Evolutionary conservation across 2,329 filamentous ascomycete genomes (phyloP).

Genomic region (Colletotrichum paranaense): DNA sequence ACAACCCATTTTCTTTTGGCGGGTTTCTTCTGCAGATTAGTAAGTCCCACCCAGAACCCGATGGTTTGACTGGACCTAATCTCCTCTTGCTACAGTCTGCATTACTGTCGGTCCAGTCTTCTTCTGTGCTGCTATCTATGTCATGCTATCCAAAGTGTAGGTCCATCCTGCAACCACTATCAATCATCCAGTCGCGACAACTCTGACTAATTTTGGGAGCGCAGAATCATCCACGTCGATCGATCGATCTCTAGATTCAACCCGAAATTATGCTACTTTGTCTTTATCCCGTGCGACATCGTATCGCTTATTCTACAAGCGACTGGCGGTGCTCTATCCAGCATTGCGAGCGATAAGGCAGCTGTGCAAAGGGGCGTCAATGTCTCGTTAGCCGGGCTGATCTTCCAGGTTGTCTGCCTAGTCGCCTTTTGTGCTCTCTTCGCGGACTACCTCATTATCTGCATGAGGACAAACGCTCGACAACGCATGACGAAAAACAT

Average conservation of each 20-base stretch:
- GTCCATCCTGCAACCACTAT: constrained; percentile 39
- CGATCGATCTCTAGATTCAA: constrained; percentile 42
- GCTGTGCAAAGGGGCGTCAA: constrained; percentile 52
- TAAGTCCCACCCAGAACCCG: constrained; percentile 37
- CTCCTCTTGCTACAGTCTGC: constrained; percentile 44
- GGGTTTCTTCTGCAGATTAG: constrained; percentile 73
- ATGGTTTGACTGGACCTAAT: background rate
- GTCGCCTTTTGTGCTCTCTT: constrained; percentile 56
- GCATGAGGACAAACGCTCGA: constrained; percentile 40
- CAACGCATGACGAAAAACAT: constrained; percentile 49
- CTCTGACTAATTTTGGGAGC: background rate
- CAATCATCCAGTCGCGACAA: too few relatives aligned
- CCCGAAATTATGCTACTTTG: constrained; percentile 45
- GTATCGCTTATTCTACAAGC: constrained; percentile 64
- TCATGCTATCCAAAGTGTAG: constrained; percentile 37
- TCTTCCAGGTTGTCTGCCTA: constrained; percentile 63
- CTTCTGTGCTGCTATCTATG: constrained; percentile 43
- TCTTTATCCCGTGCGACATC: constrained; percentile 62
- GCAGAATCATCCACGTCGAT: constrained; percentile 41
- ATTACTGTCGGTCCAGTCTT: constrained; percentile 46
- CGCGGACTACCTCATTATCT: constrained; percentile 51
- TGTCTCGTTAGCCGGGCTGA: constrained; percentile 62
- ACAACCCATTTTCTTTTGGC: constrained; percentile 66
- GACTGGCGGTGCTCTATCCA: constrained; percentile 59
- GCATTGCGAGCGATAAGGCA: constrained; percentile 36